Evolutionary conservation across 2,329 filamentous ascomycete genomes (phyloP).

Genomic region (Capronia americana): DNA sequence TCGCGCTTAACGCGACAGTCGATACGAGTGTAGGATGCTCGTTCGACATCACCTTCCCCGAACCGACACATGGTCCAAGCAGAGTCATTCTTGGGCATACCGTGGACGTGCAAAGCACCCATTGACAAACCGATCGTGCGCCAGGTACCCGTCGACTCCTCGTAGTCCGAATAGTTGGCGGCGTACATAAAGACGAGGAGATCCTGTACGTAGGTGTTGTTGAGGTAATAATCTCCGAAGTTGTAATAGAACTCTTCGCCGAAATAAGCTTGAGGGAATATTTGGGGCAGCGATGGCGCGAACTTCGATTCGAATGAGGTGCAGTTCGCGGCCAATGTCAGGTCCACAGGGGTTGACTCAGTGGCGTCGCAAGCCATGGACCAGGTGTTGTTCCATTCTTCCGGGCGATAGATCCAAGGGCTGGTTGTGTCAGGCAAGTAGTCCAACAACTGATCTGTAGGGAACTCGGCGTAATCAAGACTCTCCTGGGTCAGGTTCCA

Average conservation of each 20-base stretch:
- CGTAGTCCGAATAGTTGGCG: constrained; percentile 14
- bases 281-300: background rate
- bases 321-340: constrained; percentile 18
- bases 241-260: constrained; percentile 1
- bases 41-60: constrained; percentile 14
- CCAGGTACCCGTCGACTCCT: constrained; percentile 3
- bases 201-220: constrained; percentile 18
- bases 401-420: constrained; percentile 24
- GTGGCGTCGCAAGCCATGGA: constrained; percentile 24
- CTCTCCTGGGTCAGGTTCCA: constrained; percentile 23
- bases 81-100: constrained; percentile 17
- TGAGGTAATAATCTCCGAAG: constrained; percentile 10
- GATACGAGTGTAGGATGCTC: constrained; percentile 22
- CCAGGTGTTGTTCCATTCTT: constrained; percentile 33
- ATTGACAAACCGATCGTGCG: constrained; percentile 15
- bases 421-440: constrained; percentile 24
- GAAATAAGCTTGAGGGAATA: background rate
- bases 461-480: constrained; percentile 27
- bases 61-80: constrained; percentile 5
- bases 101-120: constrained; percentile 17
- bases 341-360: constrained; percentile 11
- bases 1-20: constrained; percentile 20
- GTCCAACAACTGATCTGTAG: constrained; percentile 24
- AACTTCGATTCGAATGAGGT: constrained; percentile 15
- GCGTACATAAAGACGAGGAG: constrained; percentile 23